Evolutionary conservation across 306 rosid genomes (phyloP).

Genomic region (Lathyrus oleraceus): DNA sequence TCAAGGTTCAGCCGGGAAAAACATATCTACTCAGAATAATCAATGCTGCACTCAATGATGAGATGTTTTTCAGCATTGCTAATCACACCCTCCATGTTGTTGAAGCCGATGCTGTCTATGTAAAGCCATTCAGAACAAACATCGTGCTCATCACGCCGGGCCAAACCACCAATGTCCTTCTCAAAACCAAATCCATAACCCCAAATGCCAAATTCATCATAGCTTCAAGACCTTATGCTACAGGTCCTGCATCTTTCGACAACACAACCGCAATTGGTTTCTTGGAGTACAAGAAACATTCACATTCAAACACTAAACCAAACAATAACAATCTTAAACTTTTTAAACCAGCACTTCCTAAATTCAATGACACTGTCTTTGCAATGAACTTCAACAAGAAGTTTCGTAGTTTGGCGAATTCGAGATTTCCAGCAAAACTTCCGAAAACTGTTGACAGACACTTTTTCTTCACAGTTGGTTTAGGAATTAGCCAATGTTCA

Average conservation of each 20-base stretch:
- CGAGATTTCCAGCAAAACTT: constrained; percentile 62
- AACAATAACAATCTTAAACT: constrained; percentile 47
- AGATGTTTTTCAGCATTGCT: constrained; percentile 75
- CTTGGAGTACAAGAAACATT: constrained; percentile 49
- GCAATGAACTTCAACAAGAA: constrained; percentile 50
- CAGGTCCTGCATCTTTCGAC: constrained; percentile 67
- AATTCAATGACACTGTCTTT: constrained; percentile 59
- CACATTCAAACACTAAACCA: constrained; percentile 27
- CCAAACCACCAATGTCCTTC: constrained; percentile 66
- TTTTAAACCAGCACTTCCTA: constrained; percentile 52
- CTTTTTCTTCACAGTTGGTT: constrained; percentile 68
- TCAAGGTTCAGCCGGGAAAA: constrained; percentile 65
- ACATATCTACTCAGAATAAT: constrained; percentile 58
- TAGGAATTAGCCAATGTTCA: constrained; percentile 56
- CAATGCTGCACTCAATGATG: constrained; percentile 69
- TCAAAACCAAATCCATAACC: constrained; percentile 48
- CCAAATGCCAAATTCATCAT: constrained; percentile 60
- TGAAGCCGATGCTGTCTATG: constrained; percentile 69
- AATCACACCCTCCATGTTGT: constrained; percentile 69
- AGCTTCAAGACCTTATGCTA: constrained; percentile 59
- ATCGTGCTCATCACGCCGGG: constrained; percentile 69
- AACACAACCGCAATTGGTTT: constrained; percentile 67
- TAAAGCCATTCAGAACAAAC: constrained; percentile 58
- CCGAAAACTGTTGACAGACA: constrained; percentile 49
- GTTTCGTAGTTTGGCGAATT: constrained; percentile 52